phyloP scores from a whole-genome alignment of 192 early-diverging fungal genomes.

The Irineochytrium annulatum region DNA sequence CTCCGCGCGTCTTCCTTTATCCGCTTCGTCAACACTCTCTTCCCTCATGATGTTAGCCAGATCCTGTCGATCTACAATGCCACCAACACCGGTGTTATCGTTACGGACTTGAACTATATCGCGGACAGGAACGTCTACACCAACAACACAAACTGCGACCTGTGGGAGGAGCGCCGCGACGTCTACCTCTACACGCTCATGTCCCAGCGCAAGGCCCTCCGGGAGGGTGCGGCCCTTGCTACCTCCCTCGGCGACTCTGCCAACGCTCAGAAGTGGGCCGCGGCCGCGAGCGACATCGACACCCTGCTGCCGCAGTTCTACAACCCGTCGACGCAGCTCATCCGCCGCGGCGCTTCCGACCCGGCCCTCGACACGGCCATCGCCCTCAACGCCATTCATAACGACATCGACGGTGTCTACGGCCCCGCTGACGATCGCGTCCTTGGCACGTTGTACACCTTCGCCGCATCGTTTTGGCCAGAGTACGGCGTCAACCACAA shows the following conservation, averaged over 20 bases:
- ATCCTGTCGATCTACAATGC: constrained; percentile 12
- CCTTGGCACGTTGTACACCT: constrained; percentile 3
- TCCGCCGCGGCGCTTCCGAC: too few species aligned
- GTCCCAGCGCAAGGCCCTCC: constrained; percentile 61
- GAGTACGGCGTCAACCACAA: constrained; percentile 48
- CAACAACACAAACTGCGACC: constrained; percentile 45
- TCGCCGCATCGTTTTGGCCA: constrained; percentile 18
- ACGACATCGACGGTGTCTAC: constrained; percentile 10
- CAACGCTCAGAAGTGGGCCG: constrained; percentile 31
- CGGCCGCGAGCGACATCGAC: constrained; percentile 1
- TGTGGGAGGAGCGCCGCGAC: constrained; percentile 78
- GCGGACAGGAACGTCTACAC: background rate
- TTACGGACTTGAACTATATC: constrained; percentile 62
- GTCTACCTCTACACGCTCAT: constrained; percentile 65
- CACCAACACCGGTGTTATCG: constrained; percentile 28
- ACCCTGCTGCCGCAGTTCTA: background rate
- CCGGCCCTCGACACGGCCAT: constrained; percentile 65
- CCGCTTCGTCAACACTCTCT: constrained; percentile 34
- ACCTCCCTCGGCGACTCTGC: constrained; percentile 27
- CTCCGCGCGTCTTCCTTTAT: constrained; percentile 37
- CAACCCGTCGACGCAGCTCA: constrained; percentile 18
- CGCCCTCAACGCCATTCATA: constrained; percentile 50
- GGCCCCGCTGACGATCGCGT: background rate
- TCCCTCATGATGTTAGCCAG: constrained; percentile 22
- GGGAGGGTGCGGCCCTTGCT: constrained; percentile 53